Evolutionary conservation across 2,329 filamentous ascomycete species (phyloP).

Genomic region (Hypoxylon sp.): DNA sequence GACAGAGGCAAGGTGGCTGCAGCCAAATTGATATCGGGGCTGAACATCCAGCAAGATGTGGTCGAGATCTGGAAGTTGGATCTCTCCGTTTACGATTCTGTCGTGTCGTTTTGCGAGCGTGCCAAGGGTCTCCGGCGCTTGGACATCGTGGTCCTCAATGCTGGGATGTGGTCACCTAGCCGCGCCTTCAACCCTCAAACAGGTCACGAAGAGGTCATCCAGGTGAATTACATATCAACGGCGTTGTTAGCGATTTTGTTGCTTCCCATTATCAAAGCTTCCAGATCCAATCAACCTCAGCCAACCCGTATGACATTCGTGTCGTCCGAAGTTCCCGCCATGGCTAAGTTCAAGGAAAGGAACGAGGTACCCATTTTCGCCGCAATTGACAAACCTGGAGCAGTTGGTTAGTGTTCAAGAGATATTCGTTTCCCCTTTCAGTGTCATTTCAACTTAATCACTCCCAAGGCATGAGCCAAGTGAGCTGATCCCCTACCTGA

Average conservation of each 20-base stretch:
- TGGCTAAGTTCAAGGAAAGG: too few relatives aligned
- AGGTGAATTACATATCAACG: conserved; percentile 22
- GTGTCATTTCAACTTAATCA: conserved; percentile 50
- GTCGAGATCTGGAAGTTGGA: background rate
- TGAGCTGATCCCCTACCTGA: too few relatives aligned
- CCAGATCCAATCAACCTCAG: conserved; percentile 6
- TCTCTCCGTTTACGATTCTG: background rate
- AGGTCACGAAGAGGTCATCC: conserved; percentile 20
- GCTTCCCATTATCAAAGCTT: conserved; percentile 22
- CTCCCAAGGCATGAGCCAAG: too few relatives aligned
- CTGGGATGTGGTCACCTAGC: conserved; percentile 5
- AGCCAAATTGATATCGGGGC: background rate
- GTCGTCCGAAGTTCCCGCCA: too few relatives aligned
- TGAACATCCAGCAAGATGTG: background rate
- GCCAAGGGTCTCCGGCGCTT: conserved; percentile 14
- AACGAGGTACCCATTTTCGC: conserved; percentile 26
- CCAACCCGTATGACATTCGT: too few relatives aligned
- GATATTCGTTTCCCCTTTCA: conserved; percentile 41
- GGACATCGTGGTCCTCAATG: conserved; percentile 25
- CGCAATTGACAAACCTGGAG: conserved; percentile 15
- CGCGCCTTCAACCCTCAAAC: background rate
- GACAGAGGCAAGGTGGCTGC: background rate
- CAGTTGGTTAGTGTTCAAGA: conserved; percentile 38
- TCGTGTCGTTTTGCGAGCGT: too few relatives aligned
- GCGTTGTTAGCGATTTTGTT: conserved; percentile 16